Evolutionary conservation across 2,329 filamentous ascomycete genomes (phyloP).

Genomic region (Exophiala sideris): DNA sequence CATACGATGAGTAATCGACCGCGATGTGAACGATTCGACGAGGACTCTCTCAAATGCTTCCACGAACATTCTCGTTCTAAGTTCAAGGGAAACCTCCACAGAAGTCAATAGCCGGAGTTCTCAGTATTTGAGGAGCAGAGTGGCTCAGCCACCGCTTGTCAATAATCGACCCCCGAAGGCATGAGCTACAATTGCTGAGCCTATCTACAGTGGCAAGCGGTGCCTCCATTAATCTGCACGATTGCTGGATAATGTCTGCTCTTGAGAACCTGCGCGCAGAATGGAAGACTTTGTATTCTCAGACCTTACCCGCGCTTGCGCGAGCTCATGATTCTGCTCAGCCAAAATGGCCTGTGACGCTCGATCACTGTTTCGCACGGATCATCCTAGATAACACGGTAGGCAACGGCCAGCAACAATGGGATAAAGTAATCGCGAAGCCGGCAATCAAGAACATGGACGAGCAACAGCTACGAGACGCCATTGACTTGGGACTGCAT

Average conservation of each 20-base stretch:
- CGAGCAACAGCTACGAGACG: slow-evolving; percentile 35
- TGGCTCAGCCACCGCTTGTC: too few species aligned
- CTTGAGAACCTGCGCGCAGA: slow-evolving; percentile 13
- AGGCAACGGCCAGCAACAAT: slow-evolving; percentile 37
- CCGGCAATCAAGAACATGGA: slow-evolving; percentile 47
- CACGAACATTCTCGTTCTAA: neutral
- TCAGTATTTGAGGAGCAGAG: too few species aligned
- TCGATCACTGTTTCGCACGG: slow-evolving; percentile 28
- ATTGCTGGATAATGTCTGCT: slow-evolving; percentile 8
- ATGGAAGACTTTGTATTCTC: slow-evolving; percentile 29
- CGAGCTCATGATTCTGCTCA: slow-evolving; percentile 29
- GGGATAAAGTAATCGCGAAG: slow-evolving; percentile 40
- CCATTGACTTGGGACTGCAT: slow-evolving; percentile 38
- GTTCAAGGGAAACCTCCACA: neutral
- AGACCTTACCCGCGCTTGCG: slow-evolving; percentile 29
- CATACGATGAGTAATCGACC: too few species aligned
- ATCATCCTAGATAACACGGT: slow-evolving; percentile 40
- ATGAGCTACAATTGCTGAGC: too few species aligned
- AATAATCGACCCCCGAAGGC: too few species aligned
- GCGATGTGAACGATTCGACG: neutral
- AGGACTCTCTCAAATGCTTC: neutral
- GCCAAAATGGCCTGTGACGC: slow-evolving; percentile 41
- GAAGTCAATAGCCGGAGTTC: neutral
- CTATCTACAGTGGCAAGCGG: too few species aligned
- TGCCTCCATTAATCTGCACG: neutral